These are phyloP conservation scores for Camelina sativa DNA, from an alignment of 345 rosid genomes.

Conservation along the genomic window DNA sequence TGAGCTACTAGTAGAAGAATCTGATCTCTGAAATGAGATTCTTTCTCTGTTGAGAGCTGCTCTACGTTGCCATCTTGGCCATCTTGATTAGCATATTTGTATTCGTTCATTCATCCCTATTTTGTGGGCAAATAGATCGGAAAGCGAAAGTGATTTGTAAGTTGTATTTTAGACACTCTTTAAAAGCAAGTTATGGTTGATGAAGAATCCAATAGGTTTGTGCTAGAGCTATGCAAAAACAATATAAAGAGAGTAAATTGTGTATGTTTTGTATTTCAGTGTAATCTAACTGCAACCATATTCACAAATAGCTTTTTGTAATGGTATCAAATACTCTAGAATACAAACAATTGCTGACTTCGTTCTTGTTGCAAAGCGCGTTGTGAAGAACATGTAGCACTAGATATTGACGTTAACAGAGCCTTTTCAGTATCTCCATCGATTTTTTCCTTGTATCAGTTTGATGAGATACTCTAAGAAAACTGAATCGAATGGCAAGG, in stretches of 20 bases:
- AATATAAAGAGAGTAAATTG: no score
- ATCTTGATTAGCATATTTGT: conserved; percentile 31
- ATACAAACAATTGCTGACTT: conserved; percentile 21
- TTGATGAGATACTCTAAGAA: background rate
- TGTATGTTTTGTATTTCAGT: no score
- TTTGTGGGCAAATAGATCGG: no score
- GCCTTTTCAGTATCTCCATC: conserved; percentile 20
- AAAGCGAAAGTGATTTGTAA: background rate
- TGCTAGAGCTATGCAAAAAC: no score
- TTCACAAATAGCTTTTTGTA: no score
- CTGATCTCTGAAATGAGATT: conserved; percentile 28
- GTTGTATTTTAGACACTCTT: background rate
- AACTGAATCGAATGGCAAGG: background rate
- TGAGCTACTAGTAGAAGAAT: background rate
- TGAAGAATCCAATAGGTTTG: conserved; percentile 5
- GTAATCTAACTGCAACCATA: no score
- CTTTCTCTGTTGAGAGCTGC: conserved; percentile 27
- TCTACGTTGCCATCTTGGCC: conserved; percentile 33
- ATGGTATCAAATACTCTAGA: background rate
- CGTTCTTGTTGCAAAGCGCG: conserved; percentile 7
- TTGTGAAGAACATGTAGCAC: conserved; percentile 7
- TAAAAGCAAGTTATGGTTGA: background rate
- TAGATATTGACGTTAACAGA: conserved; percentile 12
- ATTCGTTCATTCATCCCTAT: conserved; percentile 7
- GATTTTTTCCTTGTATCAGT: background rate